phyloP scores from a whole-genome alignment of 371 early-diverging fungal species.

The Chytridium lagenaria region DNA sequence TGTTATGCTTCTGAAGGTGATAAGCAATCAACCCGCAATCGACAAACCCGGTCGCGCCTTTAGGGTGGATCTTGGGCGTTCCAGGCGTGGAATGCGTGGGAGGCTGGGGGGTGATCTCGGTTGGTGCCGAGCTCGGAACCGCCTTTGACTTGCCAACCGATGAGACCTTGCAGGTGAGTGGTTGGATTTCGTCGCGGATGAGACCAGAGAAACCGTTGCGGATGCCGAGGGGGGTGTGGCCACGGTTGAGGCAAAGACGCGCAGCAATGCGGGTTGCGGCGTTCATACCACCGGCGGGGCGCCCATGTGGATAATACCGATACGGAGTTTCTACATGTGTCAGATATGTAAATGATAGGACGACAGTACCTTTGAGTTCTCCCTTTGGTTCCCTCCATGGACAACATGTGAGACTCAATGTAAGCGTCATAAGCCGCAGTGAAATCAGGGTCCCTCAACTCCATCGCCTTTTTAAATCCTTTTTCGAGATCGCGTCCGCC shows the following conservation, averaged over 20 bases:
- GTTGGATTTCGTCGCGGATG: slow-evolving; percentile 75
- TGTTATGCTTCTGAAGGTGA: slow-evolving; percentile 86
- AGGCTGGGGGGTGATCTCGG: slow-evolving; percentile 77
- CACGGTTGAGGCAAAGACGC: slow-evolving; percentile 84
- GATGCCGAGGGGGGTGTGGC: slow-evolving; percentile 84
- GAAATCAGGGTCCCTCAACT: slow-evolving; percentile 91
- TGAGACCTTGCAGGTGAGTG: slow-evolving; percentile 83
- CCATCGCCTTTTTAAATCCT: slow-evolving; percentile 92
- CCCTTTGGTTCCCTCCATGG: slow-evolving; percentile 35
- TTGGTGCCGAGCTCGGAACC: slow-evolving; percentile 97
- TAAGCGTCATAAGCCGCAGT: slow-evolving; percentile 71
- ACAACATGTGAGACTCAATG: slow-evolving; percentile 46
- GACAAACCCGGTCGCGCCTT: slow-evolving; percentile 56
- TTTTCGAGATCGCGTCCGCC: slow-evolving; percentile 77
- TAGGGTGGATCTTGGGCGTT: slow-evolving; percentile 31
- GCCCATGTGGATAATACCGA: slow-evolving; percentile 94
- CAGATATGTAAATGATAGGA: slow-evolving; percentile 1
- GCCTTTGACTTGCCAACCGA: slow-evolving; percentile 89
- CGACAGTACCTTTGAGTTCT: slow-evolving; percentile 32
- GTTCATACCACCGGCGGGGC: slow-evolving; percentile 99
- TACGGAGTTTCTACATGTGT: slow-evolving; percentile 63
- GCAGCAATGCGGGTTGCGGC: slow-evolving; percentile 92
- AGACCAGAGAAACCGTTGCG: slow-evolving; percentile 97
- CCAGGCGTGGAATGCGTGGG: slow-evolving; percentile 35
- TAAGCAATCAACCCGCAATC: slow-evolving; percentile 89